phyloP scores from a whole-genome alignment of 2,329 filamentous ascomycete genomes.

The Colletotrichum higginsianum region DNA sequence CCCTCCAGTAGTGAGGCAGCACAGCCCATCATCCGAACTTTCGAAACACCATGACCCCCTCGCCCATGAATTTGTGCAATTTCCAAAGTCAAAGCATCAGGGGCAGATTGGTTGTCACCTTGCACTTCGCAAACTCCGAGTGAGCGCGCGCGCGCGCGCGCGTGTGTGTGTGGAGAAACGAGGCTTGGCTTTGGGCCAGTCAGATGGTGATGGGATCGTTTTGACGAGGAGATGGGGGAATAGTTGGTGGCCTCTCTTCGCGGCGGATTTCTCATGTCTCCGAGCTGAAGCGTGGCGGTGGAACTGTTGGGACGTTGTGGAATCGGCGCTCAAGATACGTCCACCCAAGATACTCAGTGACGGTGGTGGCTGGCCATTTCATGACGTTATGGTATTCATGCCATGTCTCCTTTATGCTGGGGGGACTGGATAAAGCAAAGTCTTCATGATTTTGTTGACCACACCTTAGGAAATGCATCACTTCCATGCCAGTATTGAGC shows the following conservation, averaged over 20 bases:
- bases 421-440: neutral
- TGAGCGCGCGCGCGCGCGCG: too few species aligned
- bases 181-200: too few species aligned
- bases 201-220: neutral
- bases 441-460: neutral
- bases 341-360: neutral
- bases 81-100: constrained; percentile 31
- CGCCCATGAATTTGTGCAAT: constrained; percentile 32
- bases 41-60: constrained; percentile 33
- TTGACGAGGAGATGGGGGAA: too few species aligned
- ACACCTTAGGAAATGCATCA: neutral
- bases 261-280: neutral
- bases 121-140: constrained; percentile 23
- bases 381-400: constrained; percentile 12
- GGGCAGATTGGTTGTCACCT: constrained; percentile 16
- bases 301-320: neutral
- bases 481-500: constrained; percentile 9
- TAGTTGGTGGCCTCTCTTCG: constrained; percentile 19
- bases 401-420: constrained; percentile 28
- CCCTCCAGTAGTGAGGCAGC: constrained; percentile 38
- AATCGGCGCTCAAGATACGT: constrained; percentile 1
- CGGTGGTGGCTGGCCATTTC: neutral
- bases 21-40: constrained; percentile 42
- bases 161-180: too few species aligned
- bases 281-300: constrained; percentile 14